Base-by-base conservation (phyloP, 371 early-diverging fungal genomes). In the Mortierella sp. region DNA sequence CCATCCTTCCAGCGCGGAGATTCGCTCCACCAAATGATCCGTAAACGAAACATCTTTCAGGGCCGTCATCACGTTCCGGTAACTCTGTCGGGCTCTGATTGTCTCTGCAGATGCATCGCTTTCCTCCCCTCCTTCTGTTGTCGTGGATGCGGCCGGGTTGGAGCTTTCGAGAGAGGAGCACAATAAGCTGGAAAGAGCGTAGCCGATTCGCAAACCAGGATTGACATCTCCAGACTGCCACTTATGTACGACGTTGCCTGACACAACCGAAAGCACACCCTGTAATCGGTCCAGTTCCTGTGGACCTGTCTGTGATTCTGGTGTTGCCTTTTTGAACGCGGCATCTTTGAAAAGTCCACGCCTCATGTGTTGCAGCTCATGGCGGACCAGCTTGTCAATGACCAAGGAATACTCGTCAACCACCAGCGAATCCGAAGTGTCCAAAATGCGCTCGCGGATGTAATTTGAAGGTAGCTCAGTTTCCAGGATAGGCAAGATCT, bases 331-430 rank as follows among this genome's bases (percentile, higher is more conserved):
- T 28, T 66, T 57, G 28, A 51, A 49, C 0, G 50, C 66, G 27
- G 83, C 86, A 30, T 82, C 86, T 54, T 84, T 82, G 56, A 86
- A 88, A 26, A 88, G 68, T 0, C 84, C 82, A 9, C 88, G 85
- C 6, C 86, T 82, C 88, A 88, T 84, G 60, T 85, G 82, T 18
- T 81, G 80, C 13, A 88, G 58, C 39, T 88, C 88, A 46, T 84
- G 76, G 23, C 84, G 82, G 28, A 86, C 74, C 16, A 88, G 62
- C n/a, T 83, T 82, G 12, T 79, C 78, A 16, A 88, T 65, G 1
- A 86, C 61, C 10, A 54, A 31, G 0, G 72, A 53, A 26, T 83
- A 81, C 23, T 71, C 79, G 4, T 74, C 54, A 10, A 74, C 73
- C 0, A 80, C 80, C 18, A 63, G 10, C 0, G 71, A 53, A n/a